Percentiles rank a stretch among this genome's conserved stretches.
phyloP scores from a whole-genome alignment of 179 eudicot genomes.

The Beta macrorhiza region DNA sequence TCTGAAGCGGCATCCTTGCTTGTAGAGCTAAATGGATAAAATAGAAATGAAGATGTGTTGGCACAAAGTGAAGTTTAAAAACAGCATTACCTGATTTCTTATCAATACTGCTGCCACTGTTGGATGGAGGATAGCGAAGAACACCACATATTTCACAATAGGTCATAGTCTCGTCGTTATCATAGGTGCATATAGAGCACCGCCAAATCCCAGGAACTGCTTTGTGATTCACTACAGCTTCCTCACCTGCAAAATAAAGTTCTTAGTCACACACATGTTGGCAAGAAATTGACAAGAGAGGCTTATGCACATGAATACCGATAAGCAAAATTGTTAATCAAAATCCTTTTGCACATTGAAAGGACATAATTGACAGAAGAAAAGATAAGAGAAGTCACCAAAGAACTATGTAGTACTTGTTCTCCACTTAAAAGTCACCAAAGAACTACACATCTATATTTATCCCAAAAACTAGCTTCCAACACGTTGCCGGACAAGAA shows the following conservation, averaged over 20 bases:
- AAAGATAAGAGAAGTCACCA: neutral
- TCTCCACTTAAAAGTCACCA: neutral
- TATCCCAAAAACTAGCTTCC: neutral
- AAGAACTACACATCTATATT: neutral
- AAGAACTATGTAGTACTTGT: neutral
- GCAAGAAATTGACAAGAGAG: neutral
- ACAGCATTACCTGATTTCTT: slow-evolving; percentile 49
- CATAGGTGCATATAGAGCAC: slow-evolving; percentile 88
- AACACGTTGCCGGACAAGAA: neutral
- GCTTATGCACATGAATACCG: neutral
- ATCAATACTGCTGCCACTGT: slow-evolving; percentile 29
- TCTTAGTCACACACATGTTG: neutral
- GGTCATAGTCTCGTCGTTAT: slow-evolving; percentile 74
- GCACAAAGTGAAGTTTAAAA: neutral
- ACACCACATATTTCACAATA: slow-evolving; percentile 94
- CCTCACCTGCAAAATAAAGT: slow-evolving; percentile 39
- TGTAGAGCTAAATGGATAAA: neutral
- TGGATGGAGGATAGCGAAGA: slow-evolving; percentile 63
- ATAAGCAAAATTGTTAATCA: neutral
- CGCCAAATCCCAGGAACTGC: slow-evolving; percentile 56
- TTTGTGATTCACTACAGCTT: slow-evolving; percentile 38
- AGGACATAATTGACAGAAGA: neutral
- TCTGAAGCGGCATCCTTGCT: neutral
- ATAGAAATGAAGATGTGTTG: neutral
- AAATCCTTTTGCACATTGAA: neutral